Percentiles rank a stretch among this genome's conserved stretches.
Evolutionary conservation across 2,329 filamentous ascomycete genomes (phyloP).

Genomic region (Phyllosticta capitalensis): DNA sequence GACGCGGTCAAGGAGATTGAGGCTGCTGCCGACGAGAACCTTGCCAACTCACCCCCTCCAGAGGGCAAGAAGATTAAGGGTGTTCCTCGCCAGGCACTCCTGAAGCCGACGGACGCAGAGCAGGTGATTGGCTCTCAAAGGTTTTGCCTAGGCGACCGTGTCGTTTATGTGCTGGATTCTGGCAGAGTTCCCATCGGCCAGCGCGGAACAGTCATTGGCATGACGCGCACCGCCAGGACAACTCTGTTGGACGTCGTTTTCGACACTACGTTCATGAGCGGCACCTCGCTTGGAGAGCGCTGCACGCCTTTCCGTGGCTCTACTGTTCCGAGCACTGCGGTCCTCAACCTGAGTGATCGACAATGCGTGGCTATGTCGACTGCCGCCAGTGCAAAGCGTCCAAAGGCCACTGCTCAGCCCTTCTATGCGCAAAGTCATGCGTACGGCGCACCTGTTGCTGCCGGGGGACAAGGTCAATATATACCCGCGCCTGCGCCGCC

Average conservation of each 20-base stretch:
- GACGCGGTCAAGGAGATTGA: conserved; percentile 78
- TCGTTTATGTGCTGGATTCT: conserved; percentile 86
- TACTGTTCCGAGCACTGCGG: conserved; percentile 77
- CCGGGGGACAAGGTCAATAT: conserved; percentile 49
- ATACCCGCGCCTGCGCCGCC: conserved; percentile 46
- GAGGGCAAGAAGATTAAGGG: conserved; percentile 63
- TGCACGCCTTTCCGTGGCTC: conserved; percentile 91
- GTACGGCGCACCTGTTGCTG: conserved; percentile 42
- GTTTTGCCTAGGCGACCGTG: conserved; percentile 78
- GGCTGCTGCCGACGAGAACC: conserved; percentile 57
- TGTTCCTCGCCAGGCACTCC: conserved; percentile 75
- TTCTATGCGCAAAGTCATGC: conserved; percentile 40
- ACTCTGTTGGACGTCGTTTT: conserved; percentile 86
- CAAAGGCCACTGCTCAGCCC: conserved; percentile 38
- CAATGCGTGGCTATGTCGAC: conserved; percentile 66
- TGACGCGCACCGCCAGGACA: conserved; percentile 76
- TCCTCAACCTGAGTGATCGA: conserved; percentile 75
- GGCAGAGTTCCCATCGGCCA: conserved; percentile 92
- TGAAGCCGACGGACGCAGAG: conserved; percentile 94
- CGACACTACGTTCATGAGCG: conserved; percentile 93
- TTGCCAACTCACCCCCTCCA: conserved; percentile 42
- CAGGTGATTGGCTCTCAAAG: conserved; percentile 77
- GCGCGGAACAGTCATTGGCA: conserved; percentile 86
- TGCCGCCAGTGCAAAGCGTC: conserved; percentile 45
- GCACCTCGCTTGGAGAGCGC: conserved; percentile 79